These are phyloP conservation scores for Platismatia glauca DNA, from an alignment of 495 filamentous ascomycete species.

Conservation along the genomic window DNA sequence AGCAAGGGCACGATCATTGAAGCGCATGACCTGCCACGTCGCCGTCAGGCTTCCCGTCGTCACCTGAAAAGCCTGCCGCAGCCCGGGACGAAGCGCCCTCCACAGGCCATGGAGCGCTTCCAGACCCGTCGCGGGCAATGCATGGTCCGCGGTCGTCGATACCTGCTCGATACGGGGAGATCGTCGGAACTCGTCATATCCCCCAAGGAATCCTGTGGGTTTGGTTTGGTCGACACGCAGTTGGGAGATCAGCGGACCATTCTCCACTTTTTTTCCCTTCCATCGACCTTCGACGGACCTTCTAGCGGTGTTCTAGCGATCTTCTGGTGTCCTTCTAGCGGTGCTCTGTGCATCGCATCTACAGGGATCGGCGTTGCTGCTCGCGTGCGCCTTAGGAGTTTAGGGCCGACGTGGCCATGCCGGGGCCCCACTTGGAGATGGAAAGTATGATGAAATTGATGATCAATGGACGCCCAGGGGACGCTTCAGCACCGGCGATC, in stretches of 20 bases:
- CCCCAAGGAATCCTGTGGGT: too few species aligned
- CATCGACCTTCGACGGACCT: neutral
- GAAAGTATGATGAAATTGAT: neutral
- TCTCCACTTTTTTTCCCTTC: neutral
- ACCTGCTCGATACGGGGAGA: too few species aligned
- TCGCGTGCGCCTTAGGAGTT: neutral
- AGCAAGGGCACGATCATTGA: neutral
- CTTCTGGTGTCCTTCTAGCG: neutral
- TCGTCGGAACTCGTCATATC: neutral
- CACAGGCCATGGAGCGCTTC: neutral
- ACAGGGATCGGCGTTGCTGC: neutral
- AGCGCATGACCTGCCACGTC: slow-evolving; percentile 1
- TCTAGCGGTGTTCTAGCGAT: neutral
- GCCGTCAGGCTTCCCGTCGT: neutral
- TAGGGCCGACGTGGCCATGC: too few species aligned
- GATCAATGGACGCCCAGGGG: neutral
- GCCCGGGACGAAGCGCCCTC: neutral
- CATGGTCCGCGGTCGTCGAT: neutral
- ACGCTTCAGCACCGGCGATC: neutral
- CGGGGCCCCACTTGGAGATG: neutral
- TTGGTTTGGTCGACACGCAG: too few species aligned
- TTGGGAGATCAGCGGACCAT: neutral
- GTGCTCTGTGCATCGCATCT: neutral
- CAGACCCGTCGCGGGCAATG: neutral
- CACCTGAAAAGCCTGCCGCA: neutral